Percentiles rank a stretch among this genome's conserved stretches.
These are phyloP conservation scores for Beauveria australis DNA, from an alignment of 2,329 filamentous ascomycete species.

Conservation along the genomic window DNA sequence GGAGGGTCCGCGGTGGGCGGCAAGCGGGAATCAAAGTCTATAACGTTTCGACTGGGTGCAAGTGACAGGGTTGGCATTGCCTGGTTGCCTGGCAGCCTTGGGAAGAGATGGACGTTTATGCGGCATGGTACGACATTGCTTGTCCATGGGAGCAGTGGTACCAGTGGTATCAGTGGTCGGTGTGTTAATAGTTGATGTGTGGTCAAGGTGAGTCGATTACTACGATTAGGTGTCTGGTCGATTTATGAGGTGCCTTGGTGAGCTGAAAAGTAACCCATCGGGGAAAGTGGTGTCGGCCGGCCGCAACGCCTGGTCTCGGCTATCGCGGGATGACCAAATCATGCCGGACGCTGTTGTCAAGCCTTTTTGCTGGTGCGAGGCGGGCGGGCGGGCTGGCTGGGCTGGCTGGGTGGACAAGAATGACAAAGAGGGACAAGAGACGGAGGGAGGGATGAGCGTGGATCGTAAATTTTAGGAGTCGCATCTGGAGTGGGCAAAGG, in stretches of 20 bases:
- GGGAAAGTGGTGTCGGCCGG: not conserved
- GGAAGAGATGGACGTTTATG: not conserved
- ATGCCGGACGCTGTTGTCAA: not conserved
- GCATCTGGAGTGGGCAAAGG: not conserved
- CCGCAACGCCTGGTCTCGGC: slow-evolving; percentile 4
- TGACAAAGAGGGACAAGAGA: not conserved
- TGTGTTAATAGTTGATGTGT: no score
- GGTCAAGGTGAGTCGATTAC: not conserved
- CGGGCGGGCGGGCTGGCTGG: not conserved
- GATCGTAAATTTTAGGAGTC: not conserved
- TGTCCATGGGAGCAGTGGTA: not conserved
- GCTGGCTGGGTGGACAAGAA: not conserved
- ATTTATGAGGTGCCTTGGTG: not conserved
- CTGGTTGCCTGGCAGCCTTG: not conserved
- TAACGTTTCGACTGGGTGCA: not conserved
- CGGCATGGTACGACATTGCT: not conserved
- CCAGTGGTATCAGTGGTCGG: no score
- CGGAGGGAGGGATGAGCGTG: not conserved
- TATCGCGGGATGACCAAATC: slow-evolving; percentile 7
- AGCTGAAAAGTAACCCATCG: slow-evolving; percentile 5
- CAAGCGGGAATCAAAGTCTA: not conserved
- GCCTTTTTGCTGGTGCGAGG: not conserved
- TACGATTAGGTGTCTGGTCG: not conserved
- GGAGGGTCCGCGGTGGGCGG: not conserved
- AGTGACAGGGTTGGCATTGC: not conserved